Evolutionary conservation across 176 grass and related monocot species (phyloP).

Genomic region (Aechmea fasciata): DNA sequence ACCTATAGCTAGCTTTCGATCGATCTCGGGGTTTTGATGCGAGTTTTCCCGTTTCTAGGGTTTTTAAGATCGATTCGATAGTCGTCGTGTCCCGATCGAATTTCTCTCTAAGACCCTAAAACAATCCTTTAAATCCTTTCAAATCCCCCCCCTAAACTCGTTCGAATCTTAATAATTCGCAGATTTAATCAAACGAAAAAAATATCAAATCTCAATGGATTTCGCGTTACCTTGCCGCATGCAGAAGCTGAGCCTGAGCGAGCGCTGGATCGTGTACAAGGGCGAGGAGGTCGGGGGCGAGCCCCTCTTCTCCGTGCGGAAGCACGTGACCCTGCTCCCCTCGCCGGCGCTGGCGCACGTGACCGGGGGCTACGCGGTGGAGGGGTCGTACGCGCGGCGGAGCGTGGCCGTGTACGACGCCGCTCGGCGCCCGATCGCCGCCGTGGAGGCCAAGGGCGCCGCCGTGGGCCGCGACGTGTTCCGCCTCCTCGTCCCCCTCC

Average conservation of each 20-base stretch:
- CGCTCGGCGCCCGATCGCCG: slow-evolving; percentile 29
- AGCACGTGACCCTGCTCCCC: slow-evolving; percentile 32
- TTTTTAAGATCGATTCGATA: too few species aligned
- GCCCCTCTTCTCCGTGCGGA: slow-evolving; percentile 49
- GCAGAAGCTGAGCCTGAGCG: slow-evolving; percentile 63
- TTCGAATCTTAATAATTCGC: too few species aligned
- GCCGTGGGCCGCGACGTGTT: slow-evolving; percentile 62
- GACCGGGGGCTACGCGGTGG: slow-evolving; percentile 45
- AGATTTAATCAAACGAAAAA: too few species aligned
- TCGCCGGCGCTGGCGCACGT: slow-evolving; percentile 35
- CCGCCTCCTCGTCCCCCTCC: slow-evolving; percentile 51
- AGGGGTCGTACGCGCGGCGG: slow-evolving; percentile 63
- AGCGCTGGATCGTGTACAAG: slow-evolving; percentile 65
- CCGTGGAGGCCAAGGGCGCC: slow-evolving; percentile 44
- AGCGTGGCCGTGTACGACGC: slow-evolving; percentile 43
- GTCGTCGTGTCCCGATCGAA: too few species aligned
- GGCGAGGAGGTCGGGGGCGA: slow-evolving; percentile 41
- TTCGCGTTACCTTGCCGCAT: not conserved
- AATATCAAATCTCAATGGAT: too few species aligned
- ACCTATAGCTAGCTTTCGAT: not conserved
- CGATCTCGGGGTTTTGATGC: not conserved
- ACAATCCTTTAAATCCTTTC: too few species aligned
- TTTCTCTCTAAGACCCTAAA: too few species aligned
- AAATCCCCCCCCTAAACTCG: too few species aligned
- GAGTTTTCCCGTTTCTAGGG: too few species aligned